Evolutionary conservation across 1,139 yeast genomes (phyloP), one percentile per base, ranked within the genome.

Genomic region (Yamadazyma atlantica): DNA sequence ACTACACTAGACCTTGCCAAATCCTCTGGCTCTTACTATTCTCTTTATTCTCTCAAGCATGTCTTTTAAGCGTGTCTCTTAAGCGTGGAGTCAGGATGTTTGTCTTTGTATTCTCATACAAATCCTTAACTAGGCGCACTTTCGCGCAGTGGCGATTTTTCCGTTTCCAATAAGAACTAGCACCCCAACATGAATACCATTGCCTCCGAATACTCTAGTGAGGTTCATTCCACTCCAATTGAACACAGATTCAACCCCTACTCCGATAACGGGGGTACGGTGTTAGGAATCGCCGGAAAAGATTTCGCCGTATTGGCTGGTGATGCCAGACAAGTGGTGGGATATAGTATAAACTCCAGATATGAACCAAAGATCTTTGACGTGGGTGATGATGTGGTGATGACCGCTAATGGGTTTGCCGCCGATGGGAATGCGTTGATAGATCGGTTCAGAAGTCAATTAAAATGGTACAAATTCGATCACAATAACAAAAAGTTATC

Each of bases 301-400:
- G 97, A 92, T 63, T 92, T 89, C 57, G 97, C 96, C 22, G 94
- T 92, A 29, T 74, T 92, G 45, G 98, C 99, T 1, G 97, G 98
- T 35, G 98, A 94, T 62, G 92, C 99, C 15, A 84, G 99, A 69
- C 96, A 86, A 59, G 89, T 95, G 6, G 84, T 85, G 26, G 98
- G 97, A 25, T 92, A 88, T 66, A 83, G 89, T 46, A 94, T 92
- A 63, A 89, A 92, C 60, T 82, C 97, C 15, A 80, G 99, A 57
- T 84, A 85, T 60, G 95, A 88, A 62, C 95, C 96, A 33, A 89
- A 88, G 63, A 86, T 92, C 40, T 85, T 86, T 57, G 80, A 85
- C 51, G 85, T 88, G 41, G 97, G 97, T 37, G 97, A 92, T 64
- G 77, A 85, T 57, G 75, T 94, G 41, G 77, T 85, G 46, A 79